Conservation (phyloP, 495 filamentous ascomycete genomes). For the Chaetomidium leptoderma region DNA sequence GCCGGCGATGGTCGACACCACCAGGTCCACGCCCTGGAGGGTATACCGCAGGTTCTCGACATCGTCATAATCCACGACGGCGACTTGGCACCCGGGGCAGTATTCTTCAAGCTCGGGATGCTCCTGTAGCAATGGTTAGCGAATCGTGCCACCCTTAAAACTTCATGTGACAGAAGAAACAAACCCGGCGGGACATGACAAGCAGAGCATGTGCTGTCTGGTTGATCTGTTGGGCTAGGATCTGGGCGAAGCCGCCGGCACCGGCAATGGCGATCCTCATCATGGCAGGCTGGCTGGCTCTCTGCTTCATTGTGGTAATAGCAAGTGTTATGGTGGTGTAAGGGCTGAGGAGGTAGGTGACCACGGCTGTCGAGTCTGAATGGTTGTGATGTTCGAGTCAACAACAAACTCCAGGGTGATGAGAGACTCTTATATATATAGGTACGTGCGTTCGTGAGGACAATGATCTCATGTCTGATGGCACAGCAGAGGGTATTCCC, state of each 20-base stretch:
- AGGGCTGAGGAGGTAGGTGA: too few relatives aligned
- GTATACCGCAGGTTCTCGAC: conserved; percentile 53
- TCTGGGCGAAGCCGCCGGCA: conserved; percentile 61
- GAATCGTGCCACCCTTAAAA: neutral
- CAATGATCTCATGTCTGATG: neutral
- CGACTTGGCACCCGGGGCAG: conserved; percentile 53
- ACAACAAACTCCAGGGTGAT: too few relatives aligned
- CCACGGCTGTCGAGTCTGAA: too few relatives aligned
- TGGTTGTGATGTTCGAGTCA: too few relatives aligned
- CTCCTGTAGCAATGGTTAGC: conserved; percentile 20
- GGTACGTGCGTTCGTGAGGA: neutral
- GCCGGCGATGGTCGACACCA: conserved; percentile 69
- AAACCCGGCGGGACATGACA: conserved; percentile 61
- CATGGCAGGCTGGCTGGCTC: conserved; percentile 36
- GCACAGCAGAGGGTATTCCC: neutral
- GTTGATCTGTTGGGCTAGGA: conserved; percentile 57
- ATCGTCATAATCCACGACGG: conserved; percentile 59
- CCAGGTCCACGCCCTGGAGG: conserved; percentile 65
- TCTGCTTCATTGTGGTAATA: conserved; percentile 37
- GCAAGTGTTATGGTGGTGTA: neutral
- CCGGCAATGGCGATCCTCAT: conserved; percentile 75
- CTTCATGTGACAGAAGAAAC: conserved; percentile 6
- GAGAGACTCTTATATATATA: neutral
- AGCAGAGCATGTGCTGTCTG: conserved; percentile 61
- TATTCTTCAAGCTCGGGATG: conserved; percentile 39